A percentile compares a stretch with the other conserved stretches of the same genome.
Evolutionary conservation across 257 asterid species (phyloP).

Genomic region (Solanum ossicruentum): DNA sequence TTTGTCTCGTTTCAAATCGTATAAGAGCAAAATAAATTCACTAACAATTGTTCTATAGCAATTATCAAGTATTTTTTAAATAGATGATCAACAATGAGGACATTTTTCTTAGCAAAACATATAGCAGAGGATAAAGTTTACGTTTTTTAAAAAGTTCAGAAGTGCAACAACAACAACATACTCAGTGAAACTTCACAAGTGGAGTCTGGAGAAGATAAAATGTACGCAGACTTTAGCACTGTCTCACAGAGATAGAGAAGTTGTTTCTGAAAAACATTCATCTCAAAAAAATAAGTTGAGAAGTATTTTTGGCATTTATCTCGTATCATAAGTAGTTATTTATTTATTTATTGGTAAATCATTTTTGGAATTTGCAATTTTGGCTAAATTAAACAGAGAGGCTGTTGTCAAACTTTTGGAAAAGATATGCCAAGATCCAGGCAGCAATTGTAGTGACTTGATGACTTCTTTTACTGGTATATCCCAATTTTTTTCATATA

Average conservation of each 20-base stretch:
- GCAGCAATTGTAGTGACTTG: slow-evolving; percentile 36
- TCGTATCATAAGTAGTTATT: background rate
- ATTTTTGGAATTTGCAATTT: background rate
- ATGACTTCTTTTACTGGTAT: slow-evolving; percentile 43
- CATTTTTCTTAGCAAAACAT: background rate
- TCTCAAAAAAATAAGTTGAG: background rate
- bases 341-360: background rate
- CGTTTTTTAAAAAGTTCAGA: background rate
- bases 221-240: no score
- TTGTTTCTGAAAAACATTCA: no score
- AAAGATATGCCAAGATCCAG: slow-evolving; percentile 32
- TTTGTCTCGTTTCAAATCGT: background rate
- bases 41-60: no score
- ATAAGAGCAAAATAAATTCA: background rate
- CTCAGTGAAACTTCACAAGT: no score
- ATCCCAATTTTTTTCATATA: background rate
- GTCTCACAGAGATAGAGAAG: no score
- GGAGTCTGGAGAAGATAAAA: no score
- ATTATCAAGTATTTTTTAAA: background rate
- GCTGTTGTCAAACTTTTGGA: slow-evolving; percentile 41
- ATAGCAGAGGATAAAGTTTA: background rate
- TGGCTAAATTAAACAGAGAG: slow-evolving; percentile 19
- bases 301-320: background rate
- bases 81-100: background rate
- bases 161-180: no score